Evolutionary conservation across 2,329 filamentous ascomycete genomes (phyloP).

Genomic region (Fusarium papillatum): DNA sequence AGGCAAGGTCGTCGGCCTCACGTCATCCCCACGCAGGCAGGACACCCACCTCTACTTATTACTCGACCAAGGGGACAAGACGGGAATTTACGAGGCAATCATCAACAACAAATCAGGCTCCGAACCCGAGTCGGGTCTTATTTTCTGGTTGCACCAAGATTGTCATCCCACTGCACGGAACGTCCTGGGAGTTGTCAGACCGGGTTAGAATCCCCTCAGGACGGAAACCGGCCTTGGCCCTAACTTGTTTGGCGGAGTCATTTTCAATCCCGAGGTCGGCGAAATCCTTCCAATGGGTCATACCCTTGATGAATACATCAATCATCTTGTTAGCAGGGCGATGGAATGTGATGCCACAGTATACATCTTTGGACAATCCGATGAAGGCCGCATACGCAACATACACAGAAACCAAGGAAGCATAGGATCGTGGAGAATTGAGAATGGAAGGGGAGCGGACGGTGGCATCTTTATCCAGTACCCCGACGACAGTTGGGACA

Average conservation of each 20-base stretch:
- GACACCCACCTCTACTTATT: neutral
- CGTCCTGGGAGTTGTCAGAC: neutral
- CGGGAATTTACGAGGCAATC: neutral
- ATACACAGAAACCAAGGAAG: neutral
- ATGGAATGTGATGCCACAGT: neutral
- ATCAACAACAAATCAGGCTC: neutral
- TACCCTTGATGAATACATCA: neutral
- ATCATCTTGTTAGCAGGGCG: neutral
- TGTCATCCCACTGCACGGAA: neutral
- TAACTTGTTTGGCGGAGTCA: neutral
- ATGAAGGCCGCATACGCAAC: neutral
- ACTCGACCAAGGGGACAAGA: neutral
- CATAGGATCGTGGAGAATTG: neutral
- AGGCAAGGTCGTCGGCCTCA: constrained; percentile 1
- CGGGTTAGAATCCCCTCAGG: neutral
- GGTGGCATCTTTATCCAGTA: constrained; percentile 23
- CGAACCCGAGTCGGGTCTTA: neutral
- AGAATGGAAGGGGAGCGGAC: constrained; percentile 20
- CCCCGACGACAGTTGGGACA: constrained; percentile 19
- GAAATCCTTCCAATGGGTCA: neutral
- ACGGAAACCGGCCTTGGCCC: neutral
- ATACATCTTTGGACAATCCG: constrained; percentile 2
- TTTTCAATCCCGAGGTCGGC: neutral
- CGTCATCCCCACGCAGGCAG: neutral
- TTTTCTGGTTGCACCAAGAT: constrained; percentile 4